A percentile compares a stretch with the other conserved stretches of the same genome.
phyloP scores from a whole-genome alignment of 495 filamentous ascomycete species.

The Hypoxylon lienhwacheense region DNA sequence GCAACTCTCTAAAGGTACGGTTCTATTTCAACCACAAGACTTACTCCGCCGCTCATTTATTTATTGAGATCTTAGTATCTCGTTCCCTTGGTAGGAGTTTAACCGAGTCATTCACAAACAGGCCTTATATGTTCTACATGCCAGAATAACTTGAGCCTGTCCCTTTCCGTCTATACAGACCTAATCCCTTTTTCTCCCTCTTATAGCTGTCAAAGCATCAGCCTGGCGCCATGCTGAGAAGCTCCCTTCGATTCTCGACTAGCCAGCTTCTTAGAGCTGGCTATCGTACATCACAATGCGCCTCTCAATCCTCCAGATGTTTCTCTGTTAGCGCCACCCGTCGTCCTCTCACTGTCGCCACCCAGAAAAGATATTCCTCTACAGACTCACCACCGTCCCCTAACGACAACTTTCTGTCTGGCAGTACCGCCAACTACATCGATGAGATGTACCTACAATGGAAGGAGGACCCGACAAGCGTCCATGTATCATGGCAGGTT shows the following conservation, averaged over 20 bases:
- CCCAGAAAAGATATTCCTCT: slow-evolving; percentile 54
- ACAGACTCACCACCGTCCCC: slow-evolving; percentile 55
- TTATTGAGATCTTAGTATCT: slow-evolving; percentile 28
- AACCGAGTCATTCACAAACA: slow-evolving; percentile 26
- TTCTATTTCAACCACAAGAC: slow-evolving; percentile 45
- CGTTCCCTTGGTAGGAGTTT: slow-evolving; percentile 33
- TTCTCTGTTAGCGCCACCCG: slow-evolving; percentile 44
- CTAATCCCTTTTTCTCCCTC: slow-evolving; percentile 26
- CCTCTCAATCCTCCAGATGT: slow-evolving; percentile 50
- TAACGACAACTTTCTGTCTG: slow-evolving; percentile 91
- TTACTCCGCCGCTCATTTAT: slow-evolving; percentile 58
- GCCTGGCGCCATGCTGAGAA: slow-evolving; percentile 55
- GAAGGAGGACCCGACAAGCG: slow-evolving; percentile 89
- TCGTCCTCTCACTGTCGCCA: slow-evolving; percentile 54
- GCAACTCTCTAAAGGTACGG: slow-evolving; percentile 16
- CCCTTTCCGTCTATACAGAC: slow-evolving; percentile 10
- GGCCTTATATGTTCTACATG: slow-evolving; percentile 22
- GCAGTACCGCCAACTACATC: slow-evolving; percentile 96
- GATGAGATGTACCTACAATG: slow-evolving; percentile 99
- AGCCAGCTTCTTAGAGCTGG: slow-evolving; percentile 56
- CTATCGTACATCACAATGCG: slow-evolving; percentile 51
- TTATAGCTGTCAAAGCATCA: slow-evolving; percentile 36
- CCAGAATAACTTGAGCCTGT: slow-evolving; percentile 13
- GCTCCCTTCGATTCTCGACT: slow-evolving; percentile 51
- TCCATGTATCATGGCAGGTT: slow-evolving; percentile 98